Evolutionary conservation across 805 yeast species (phyloP).

Genomic region (Metschnikowia peoriensis): DNA sequence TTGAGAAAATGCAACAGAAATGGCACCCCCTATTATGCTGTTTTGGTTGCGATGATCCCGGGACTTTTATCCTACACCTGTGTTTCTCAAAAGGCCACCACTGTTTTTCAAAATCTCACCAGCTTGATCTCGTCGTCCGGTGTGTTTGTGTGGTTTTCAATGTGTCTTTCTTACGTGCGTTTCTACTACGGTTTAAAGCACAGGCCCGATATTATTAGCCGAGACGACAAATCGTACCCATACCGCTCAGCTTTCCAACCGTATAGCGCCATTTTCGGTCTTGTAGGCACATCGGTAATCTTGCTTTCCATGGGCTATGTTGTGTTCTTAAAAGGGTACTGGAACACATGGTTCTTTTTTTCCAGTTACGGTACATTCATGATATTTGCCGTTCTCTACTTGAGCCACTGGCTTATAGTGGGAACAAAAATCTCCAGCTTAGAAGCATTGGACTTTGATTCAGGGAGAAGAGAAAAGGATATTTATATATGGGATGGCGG

Average conservation of each 20-base stretch:
- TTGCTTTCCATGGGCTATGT: slow-evolving; percentile 60
- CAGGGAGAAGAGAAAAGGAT: slow-evolving; percentile 83
- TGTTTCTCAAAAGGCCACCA: slow-evolving; percentile 54
- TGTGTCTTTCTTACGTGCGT: slow-evolving; percentile 62
- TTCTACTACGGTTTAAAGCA: slow-evolving; percentile 60
- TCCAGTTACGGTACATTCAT: slow-evolving; percentile 64
- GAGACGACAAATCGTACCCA: slow-evolving; percentile 65
- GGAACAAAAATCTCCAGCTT: slow-evolving; percentile 65
- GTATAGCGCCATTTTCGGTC: slow-evolving; percentile 60
- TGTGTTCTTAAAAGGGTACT: slow-evolving; percentile 53
- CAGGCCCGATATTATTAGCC: slow-evolving; percentile 62
- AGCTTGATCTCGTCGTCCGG: slow-evolving; percentile 73
- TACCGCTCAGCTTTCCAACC: slow-evolving; percentile 72
- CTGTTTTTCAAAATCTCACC: slow-evolving; percentile 64
- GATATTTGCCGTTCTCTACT: slow-evolving; percentile 49
- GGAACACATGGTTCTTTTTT: slow-evolving; percentile 63
- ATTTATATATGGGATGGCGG: slow-evolving; percentile 81
- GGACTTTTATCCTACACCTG: slow-evolving; percentile 62
- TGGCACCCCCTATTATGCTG: slow-evolving; percentile 76
- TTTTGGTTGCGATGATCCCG: slow-evolving; percentile 58
- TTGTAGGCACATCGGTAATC: slow-evolving; percentile 50
- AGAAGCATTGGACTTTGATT: slow-evolving; percentile 76
- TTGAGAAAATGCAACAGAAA: slow-evolving; percentile 57
- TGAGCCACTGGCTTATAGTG: slow-evolving; percentile 55
- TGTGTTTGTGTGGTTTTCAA: slow-evolving; percentile 75